Evolutionary conservation across 352 stramenopile genomes (phyloP).

Genomic region (Stramenopiles sp.): DNA sequence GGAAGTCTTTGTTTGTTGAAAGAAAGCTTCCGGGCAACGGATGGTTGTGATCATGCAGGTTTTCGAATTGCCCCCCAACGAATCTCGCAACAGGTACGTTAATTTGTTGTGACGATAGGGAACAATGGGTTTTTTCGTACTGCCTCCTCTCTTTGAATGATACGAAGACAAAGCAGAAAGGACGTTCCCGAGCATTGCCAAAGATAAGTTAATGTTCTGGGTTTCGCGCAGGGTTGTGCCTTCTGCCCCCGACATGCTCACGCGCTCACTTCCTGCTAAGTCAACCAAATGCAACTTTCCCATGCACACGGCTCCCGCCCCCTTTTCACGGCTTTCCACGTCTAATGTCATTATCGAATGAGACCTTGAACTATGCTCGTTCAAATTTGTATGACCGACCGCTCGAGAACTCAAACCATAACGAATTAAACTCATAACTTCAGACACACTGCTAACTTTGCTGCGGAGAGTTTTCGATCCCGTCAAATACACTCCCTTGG

Average conservation of each 20-base stretch:
- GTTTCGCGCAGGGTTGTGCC: conserved; percentile 53
- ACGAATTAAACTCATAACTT: not conserved
- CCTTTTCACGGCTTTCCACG: conserved; percentile 33
- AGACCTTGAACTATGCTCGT: conserved; percentile 65
- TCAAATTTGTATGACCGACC: conserved; percentile 57
- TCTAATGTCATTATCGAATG: conserved; percentile 74
- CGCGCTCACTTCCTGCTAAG: conserved; percentile 63
- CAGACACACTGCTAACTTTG: not conserved
- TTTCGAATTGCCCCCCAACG: conserved; percentile 53
- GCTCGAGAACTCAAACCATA: conserved; percentile 26
- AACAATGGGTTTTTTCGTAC: not conserved
- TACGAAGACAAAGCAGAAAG: not conserved
- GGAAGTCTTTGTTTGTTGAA: not conserved
- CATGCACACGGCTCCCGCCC: conserved; percentile 30
- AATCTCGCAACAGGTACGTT: conserved; percentile 56
- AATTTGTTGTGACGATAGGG: conserved; percentile 53
- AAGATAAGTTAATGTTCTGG: conserved; percentile 42
- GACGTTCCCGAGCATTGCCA: not conserved
- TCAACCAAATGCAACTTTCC: conserved; percentile 76
- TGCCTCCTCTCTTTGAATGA: not conserved
- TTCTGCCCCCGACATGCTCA: conserved; percentile 65
- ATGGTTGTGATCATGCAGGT: conserved; percentile 60
- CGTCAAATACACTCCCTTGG: not conserved
- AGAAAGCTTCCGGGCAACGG: not conserved
- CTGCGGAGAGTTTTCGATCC: not conserved